These are phyloP conservation scores for Fusarium nygamai DNA, from an alignment of 2,329 filamentous ascomycete species.

Conservation along the genomic window DNA sequence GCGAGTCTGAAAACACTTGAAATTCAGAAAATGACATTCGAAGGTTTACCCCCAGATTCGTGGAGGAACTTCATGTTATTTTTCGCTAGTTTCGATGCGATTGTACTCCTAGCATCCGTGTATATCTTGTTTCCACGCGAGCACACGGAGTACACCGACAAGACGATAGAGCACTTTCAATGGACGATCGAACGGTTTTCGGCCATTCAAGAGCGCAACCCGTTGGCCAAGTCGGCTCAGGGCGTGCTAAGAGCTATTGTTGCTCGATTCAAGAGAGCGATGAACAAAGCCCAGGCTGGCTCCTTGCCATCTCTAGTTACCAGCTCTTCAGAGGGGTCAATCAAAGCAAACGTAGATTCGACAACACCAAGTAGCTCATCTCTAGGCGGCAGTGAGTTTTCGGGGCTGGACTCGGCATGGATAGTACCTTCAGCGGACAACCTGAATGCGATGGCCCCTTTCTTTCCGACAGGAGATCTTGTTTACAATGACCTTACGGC, in stretches of 20 bases:
- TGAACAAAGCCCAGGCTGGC: slow-evolving; percentile 46
- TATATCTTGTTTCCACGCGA: slow-evolving; percentile 70
- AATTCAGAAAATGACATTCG: slow-evolving; percentile 62
- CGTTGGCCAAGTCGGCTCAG: slow-evolving; percentile 63
- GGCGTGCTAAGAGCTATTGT: slow-evolving; percentile 66
- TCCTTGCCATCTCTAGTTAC: slow-evolving; percentile 15
- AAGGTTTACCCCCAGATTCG: slow-evolving; percentile 59
- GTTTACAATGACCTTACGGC: slow-evolving; percentile 65
- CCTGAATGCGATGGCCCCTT: slow-evolving; percentile 62
- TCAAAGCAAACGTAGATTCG: slow-evolving; percentile 11
- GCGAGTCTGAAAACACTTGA: slow-evolving; percentile 66
- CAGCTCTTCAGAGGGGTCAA: not conserved
- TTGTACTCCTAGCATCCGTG: slow-evolving; percentile 68
- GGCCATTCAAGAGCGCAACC: slow-evolving; percentile 63
- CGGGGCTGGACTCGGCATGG: slow-evolving; percentile 48
- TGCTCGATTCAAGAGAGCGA: slow-evolving; percentile 61
- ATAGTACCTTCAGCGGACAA: slow-evolving; percentile 57
- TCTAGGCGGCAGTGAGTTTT: not conserved
- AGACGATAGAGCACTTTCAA: slow-evolving; percentile 64
- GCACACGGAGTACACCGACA: slow-evolving; percentile 58
- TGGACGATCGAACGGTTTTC: slow-evolving; percentile 69
- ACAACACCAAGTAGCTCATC: slow-evolving; percentile 30
- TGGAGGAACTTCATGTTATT: slow-evolving; percentile 66
- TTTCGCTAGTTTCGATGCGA: slow-evolving; percentile 71
- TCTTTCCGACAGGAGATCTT: slow-evolving; percentile 67